Conservation (phyloP, 768 basidiomycete species). For the Xerocomellus intermedius region DNA sequence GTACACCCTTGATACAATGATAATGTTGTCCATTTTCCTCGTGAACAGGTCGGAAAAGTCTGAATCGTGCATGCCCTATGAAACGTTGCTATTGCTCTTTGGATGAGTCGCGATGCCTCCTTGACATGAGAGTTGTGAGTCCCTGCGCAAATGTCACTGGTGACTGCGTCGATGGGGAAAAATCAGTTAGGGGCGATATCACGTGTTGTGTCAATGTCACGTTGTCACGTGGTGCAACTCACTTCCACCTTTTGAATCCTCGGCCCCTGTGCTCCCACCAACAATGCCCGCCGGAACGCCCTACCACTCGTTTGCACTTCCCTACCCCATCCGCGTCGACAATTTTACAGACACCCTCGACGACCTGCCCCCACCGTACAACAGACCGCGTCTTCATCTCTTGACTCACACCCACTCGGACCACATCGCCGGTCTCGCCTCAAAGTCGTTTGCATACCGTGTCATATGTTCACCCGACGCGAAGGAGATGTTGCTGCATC, state of each 20-base stretch:
- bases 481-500: conserved; percentile 79
- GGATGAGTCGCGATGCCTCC: no score
- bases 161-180: no score
- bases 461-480: conserved; percentile 82
- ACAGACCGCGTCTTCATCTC: conserved; percentile 56
- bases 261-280: conserved; percentile 16
- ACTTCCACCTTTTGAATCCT: not conserved
- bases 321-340: conserved; percentile 87
- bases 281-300: conserved; percentile 76
- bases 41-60: no score
- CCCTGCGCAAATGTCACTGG: no score
- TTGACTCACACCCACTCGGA: conserved; percentile 90
- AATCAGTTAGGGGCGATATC: not conserved
- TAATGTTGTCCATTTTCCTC: no score
- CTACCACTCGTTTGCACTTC: conserved; percentile 69
- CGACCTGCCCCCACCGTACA: conserved; percentile 31
- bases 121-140: no score
- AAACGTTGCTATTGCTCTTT: no score
- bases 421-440: conserved; percentile 74
- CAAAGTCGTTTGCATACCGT: conserved; percentile 67
- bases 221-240: not conserved
- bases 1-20: no score
- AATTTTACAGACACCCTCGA: conserved; percentile 58
- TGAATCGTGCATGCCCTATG: no score
- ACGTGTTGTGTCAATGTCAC: not conserved